phyloP scores from a whole-genome alignment of 192 early-diverging fungal genomes.

The Entomortierella parvispora region DNA sequence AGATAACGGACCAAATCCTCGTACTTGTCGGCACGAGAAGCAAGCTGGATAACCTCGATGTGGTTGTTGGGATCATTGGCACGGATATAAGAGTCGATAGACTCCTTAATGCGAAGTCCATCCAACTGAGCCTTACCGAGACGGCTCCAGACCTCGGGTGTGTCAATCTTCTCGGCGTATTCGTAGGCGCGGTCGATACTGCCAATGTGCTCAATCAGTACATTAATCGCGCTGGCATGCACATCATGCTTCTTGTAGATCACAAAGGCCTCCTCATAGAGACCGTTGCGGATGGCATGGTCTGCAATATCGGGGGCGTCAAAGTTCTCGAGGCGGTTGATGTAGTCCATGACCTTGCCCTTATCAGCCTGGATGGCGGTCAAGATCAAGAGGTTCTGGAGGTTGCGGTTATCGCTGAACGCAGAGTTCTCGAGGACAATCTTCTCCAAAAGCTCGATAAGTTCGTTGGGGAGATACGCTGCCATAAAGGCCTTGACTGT shows the following conservation, averaged over 20 bases:
- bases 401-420: constrained; percentile 95
- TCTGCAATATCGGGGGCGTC: constrained; percentile 98
- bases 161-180: constrained; percentile 93
- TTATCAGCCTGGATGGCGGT: constrained; percentile 96
- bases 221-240: constrained; percentile 87
- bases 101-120: constrained; percentile 89
- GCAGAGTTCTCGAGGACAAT: constrained; percentile 91
- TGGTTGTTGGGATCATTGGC: constrained; percentile 93
- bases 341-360: constrained; percentile 93
- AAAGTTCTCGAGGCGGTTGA: constrained; percentile 90
- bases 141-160: constrained; percentile 92
- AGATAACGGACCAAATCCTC: constrained; percentile 96
- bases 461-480: constrained; percentile 93
- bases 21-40: constrained; percentile 86
- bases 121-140: constrained; percentile 96
- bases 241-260: constrained; percentile 97
- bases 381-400: constrained; percentile 97
- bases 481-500: constrained; percentile 99
- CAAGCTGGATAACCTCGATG: constrained; percentile 86
- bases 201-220: constrained; percentile 92
- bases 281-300: constrained; percentile 87
- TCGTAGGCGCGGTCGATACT: constrained; percentile 96
- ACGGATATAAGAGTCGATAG: constrained; percentile 97
- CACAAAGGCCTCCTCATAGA: constrained; percentile 96
- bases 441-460: constrained; percentile 98